Conservation (phyloP, 257 asterid species). For the Solanum stenotomum region DNA sequence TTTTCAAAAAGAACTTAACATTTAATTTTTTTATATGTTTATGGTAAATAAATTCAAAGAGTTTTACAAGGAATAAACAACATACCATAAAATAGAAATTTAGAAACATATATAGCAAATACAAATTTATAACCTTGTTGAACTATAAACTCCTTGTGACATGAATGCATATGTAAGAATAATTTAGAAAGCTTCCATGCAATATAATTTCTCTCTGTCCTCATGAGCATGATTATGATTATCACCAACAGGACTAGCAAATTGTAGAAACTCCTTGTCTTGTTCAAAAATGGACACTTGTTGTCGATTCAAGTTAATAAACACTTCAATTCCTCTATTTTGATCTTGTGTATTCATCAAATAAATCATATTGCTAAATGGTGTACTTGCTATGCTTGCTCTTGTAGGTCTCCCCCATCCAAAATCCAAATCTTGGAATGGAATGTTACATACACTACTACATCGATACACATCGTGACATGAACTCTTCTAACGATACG, state of each 20-base stretch:
- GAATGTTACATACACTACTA: background rate
- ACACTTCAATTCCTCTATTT: background rate
- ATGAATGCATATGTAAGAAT: background rate
- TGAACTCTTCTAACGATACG: background rate
- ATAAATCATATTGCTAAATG: background rate
- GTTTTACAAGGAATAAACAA: background rate
- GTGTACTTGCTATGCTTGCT: background rate
- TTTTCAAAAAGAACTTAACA: accelerated
- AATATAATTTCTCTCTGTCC: background rate
- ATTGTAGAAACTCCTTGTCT: background rate
- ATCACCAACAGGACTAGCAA: background rate
- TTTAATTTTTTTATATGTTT: too few species aligned
- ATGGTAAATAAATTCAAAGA: too few species aligned
- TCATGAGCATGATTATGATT: background rate
- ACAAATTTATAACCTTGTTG: background rate
- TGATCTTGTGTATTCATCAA: too few species aligned
- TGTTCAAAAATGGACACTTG: background rate
- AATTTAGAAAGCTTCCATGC: background rate
- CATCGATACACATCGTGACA: background rate
- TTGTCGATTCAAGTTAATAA: background rate
- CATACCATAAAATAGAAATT: too few species aligned
- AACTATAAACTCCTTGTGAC: background rate
- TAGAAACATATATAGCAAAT: background rate
- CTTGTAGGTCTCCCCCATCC: constrained; percentile 5
- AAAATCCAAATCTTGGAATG: background rate